A percentile compares a stretch with the other conserved stretches of the same genome.
Evolutionary conservation across 2,329 filamentous ascomycete genomes (phyloP).

Genomic region (Aspergillus carbonarius): DNA sequence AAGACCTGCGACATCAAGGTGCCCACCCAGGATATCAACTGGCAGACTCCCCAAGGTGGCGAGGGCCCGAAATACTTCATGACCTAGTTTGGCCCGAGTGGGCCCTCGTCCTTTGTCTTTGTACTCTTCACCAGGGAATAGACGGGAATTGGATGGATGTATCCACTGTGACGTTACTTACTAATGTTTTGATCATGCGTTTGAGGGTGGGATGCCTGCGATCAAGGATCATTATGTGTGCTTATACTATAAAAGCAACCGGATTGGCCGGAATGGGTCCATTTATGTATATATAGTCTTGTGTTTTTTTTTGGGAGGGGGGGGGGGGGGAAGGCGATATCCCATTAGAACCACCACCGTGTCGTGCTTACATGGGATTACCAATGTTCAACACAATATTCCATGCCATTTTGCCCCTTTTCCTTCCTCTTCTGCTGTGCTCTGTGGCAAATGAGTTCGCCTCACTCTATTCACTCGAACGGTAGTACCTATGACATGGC

Average conservation of each 20-base stretch:
- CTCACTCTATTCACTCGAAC: too few species aligned
- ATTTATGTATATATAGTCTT: background rate
- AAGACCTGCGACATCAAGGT: slow-evolving; percentile 99
- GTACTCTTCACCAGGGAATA: background rate
- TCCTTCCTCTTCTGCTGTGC: too few species aligned
- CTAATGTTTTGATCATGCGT: background rate
- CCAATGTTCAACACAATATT: too few species aligned
- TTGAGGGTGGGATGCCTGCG: background rate
- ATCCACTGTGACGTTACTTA: slow-evolving; percentile 3
- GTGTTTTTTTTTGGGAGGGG: too few species aligned
- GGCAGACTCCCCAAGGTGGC: slow-evolving; percentile 90
- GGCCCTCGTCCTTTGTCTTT: background rate
- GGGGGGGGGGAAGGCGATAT: too few species aligned
- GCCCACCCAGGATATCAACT: slow-evolving; percentile 94
- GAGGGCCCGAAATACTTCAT: slow-evolving; percentile 68
- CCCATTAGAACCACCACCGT: too few species aligned
- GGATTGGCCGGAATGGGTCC: background rate
- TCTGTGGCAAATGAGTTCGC: too few species aligned
- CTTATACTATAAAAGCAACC: background rate
- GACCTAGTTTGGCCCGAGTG: slow-evolving; percentile 43
- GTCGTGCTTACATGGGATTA: too few species aligned
- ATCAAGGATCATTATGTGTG: background rate
- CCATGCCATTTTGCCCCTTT: too few species aligned
- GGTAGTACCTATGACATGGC: too few species aligned
- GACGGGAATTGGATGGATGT: background rate